Conservation (phyloP, 306 rosid species). For the Cajanus cajan region DNA sequence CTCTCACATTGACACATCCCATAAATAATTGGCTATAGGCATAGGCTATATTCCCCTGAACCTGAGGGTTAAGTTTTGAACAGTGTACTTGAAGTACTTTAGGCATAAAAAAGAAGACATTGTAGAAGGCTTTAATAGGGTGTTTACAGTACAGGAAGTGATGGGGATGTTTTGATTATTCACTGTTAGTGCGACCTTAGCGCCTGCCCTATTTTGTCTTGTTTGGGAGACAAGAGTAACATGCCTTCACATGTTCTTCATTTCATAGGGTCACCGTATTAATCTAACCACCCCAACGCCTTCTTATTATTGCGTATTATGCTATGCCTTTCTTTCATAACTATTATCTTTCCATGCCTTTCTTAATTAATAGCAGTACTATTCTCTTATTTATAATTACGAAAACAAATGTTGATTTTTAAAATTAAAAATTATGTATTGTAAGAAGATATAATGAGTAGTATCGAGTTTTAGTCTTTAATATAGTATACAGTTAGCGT, state of each 20-base stretch:
- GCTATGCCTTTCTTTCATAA: background rate
- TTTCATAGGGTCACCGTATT: slow-evolving; percentile 24
- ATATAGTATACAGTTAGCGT: too few relatives aligned
- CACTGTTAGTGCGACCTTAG: slow-evolving; percentile 31
- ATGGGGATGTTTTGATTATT: background rate
- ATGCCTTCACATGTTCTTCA: slow-evolving; percentile 55
- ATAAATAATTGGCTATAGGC: too few relatives aligned
- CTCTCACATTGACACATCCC: too few relatives aligned
- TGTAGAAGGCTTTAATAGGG: background rate
- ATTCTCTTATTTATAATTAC: background rate
- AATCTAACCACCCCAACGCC: slow-evolving; percentile 27
- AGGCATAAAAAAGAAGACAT: slow-evolving; percentile 20
- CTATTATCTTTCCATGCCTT: too few relatives aligned
- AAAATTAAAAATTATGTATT: too few relatives aligned
- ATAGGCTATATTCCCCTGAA: too few relatives aligned
- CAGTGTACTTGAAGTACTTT: slow-evolving; percentile 20
- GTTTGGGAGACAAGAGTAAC: slow-evolving; percentile 53
- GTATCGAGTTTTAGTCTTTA: too few relatives aligned
- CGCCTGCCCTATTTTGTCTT: slow-evolving; percentile 36
- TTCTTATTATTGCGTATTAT: slow-evolving; percentile 19
- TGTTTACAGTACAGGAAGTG: background rate
- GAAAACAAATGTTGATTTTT: too few relatives aligned
- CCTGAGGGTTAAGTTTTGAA: background rate
- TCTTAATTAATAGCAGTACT: background rate
- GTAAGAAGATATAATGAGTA: too few relatives aligned